These are phyloP conservation scores for Alternaria gansuensis DNA, from an alignment of 2,329 filamentous ascomycete species.

Conservation along the genomic window DNA sequence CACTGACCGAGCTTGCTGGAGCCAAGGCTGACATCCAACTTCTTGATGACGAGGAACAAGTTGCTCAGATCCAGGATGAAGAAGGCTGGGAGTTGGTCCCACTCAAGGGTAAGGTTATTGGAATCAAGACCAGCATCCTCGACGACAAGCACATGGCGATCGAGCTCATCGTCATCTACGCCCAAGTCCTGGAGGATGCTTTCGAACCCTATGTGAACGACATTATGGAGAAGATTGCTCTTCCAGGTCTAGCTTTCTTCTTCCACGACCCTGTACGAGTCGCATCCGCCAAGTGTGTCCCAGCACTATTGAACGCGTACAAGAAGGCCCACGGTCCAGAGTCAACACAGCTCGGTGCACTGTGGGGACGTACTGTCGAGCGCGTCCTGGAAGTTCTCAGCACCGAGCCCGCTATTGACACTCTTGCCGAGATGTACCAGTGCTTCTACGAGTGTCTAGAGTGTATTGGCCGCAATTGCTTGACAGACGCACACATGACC, in stretches of 20 bases:
- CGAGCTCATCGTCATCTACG: slow-evolving; percentile 95
- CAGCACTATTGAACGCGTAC: slow-evolving; percentile 90
- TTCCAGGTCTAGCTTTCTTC: slow-evolving; percentile 95
- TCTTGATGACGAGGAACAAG: slow-evolving; percentile 92
- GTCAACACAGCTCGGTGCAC: slow-evolving; percentile 78
- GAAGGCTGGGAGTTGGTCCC: slow-evolving; percentile 98
- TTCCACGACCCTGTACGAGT: slow-evolving; percentile 98
- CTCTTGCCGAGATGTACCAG: slow-evolving; percentile 98
- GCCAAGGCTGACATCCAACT: slow-evolving; percentile 98
- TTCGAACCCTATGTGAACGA: slow-evolving; percentile 92
- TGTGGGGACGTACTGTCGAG: slow-evolving; percentile 86
- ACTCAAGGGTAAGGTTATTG: slow-evolving; percentile 96
- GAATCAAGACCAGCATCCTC: slow-evolving; percentile 94
- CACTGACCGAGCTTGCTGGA: slow-evolving; percentile 86
- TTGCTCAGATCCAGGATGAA: slow-evolving; percentile 90
- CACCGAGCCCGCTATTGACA: slow-evolving; percentile 94
- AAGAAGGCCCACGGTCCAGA: slow-evolving; percentile 87
- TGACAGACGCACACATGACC: slow-evolving; percentile 80
- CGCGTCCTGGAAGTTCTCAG: slow-evolving; percentile 93
- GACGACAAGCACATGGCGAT: slow-evolving; percentile 99
- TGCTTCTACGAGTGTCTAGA: slow-evolving; percentile 99
- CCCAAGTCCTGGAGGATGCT: slow-evolving; percentile 89
- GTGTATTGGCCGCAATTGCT: slow-evolving; percentile 85
- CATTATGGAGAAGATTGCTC: slow-evolving; percentile 95
- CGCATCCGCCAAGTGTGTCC: slow-evolving; percentile 92